phyloP scores from a whole-genome alignment of 306 rosid species.

The Quercus suber region DNA sequence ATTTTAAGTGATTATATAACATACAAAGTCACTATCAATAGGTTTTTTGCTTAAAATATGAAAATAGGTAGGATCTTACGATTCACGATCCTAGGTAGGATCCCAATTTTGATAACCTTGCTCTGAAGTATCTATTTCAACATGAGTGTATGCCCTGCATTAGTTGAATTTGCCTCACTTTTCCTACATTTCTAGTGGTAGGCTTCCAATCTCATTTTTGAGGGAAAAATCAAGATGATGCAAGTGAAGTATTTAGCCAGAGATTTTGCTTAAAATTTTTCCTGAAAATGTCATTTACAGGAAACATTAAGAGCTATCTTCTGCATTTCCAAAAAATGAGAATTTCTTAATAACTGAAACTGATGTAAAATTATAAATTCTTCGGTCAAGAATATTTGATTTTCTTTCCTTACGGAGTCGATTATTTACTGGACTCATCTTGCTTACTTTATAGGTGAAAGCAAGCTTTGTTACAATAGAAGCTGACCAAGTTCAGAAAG shows the following conservation, averaged over 20 bases:
- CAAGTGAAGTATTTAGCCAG: neutral
- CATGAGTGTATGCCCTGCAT: neutral
- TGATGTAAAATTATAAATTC: neutral
- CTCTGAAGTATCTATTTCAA: neutral
- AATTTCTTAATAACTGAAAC: neutral
- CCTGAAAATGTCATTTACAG: neutral
- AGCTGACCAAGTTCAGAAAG: constrained; percentile 65
- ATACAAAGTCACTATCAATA: too few relatives aligned
- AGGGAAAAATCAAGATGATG: neutral
- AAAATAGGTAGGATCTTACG: too few relatives aligned
- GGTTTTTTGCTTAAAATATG: too few relatives aligned
- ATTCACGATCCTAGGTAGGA: too few relatives aligned
- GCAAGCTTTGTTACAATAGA: constrained; percentile 47
- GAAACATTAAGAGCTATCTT: neutral
- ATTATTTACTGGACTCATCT: constrained; percentile 4
- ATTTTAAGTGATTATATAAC: too few relatives aligned
- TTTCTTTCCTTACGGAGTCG: neutral
- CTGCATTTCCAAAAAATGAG: neutral
- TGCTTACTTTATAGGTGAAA: constrained; percentile 49
- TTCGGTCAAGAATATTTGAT: neutral
- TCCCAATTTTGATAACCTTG: too few relatives aligned
- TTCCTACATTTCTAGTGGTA: neutral
- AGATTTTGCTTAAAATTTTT: neutral
- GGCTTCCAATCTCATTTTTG: neutral
- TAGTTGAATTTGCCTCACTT: neutral